phyloP scores from a whole-genome alignment of 371 early-diverging fungal genomes.

The Dinochytrium kinnereticum region DNA sequence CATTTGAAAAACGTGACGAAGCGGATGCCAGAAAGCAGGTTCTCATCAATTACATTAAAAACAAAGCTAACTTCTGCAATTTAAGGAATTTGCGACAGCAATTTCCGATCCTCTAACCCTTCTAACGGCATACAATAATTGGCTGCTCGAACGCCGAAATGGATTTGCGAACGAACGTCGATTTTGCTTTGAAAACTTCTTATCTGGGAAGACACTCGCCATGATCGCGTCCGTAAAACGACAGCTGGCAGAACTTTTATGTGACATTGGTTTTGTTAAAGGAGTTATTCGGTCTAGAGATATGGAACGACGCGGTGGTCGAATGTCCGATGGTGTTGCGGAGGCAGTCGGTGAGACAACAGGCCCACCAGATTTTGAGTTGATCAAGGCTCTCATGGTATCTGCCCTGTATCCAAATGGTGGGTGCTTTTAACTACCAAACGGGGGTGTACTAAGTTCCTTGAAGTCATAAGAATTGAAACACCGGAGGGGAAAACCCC shows the following conservation, averaged over 20 bases:
- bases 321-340: slow-evolving; percentile 38
- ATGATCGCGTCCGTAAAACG: slow-evolving; percentile 80
- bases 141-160: slow-evolving; percentile 57
- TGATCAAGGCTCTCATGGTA: slow-evolving; percentile 48
- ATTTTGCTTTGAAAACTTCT: slow-evolving; percentile 45
- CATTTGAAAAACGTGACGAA: slow-evolving; percentile 70
- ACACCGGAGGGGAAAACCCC: slow-evolving; percentile 11
- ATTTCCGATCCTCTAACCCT: slow-evolving; percentile 81
- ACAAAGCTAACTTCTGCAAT: neutral
- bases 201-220: slow-evolving; percentile 37
- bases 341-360: slow-evolving; percentile 32
- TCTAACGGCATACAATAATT: slow-evolving; percentile 73
- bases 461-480: slow-evolving; percentile 36
- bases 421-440: slow-evolving; percentile 12
- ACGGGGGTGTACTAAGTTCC: too few species aligned
- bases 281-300: slow-evolving; percentile 27
- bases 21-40: slow-evolving; percentile 57
- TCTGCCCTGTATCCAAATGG: slow-evolving; percentile 50
- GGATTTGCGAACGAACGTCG: slow-evolving; percentile 50
- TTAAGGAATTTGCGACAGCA: slow-evolving; percentile 50
- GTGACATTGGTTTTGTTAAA: slow-evolving; percentile 75
- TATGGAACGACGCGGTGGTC: slow-evolving; percentile 42
- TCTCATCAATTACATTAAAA: neutral
- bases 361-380: slow-evolving; percentile 32
- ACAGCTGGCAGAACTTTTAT: slow-evolving; percentile 73